Percentiles rank a stretch among this genome's conserved stretches.
phyloP scores from a whole-genome alignment of 225 moss, liverwort and hornwort genomes.

The Lunularia cruciata region DNA sequence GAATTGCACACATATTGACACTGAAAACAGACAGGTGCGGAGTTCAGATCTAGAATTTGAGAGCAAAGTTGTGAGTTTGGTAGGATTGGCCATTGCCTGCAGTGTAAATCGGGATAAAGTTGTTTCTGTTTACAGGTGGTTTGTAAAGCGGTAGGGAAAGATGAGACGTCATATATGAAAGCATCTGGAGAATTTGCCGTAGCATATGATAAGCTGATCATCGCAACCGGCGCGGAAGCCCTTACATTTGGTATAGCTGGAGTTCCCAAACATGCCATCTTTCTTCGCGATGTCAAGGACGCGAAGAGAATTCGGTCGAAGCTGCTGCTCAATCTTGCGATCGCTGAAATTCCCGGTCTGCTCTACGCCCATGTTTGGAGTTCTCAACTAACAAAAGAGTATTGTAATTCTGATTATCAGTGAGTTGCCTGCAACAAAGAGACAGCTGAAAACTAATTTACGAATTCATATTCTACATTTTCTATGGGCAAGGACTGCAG shows the following conservation, averaged over 20 bases:
- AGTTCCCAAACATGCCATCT: conserved; percentile 70
- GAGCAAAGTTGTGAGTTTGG: background rate
- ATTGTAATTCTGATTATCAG: too few species aligned
- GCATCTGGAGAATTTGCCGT: conserved; percentile 49
- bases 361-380: background rate
- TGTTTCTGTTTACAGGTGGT: conserved; percentile 52
- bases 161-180: conserved; percentile 26
- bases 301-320: conserved; percentile 77
- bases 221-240: conserved; percentile 78
- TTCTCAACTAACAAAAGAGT: too few species aligned
- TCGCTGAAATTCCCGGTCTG: conserved; percentile 75
- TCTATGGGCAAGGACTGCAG: conserved; percentile 31
- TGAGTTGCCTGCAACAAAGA: too few species aligned
- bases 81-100: too few species aligned
- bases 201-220: conserved; percentile 84
- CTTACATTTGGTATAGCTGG: conserved; percentile 72
- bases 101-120: too few species aligned
- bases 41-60: too few species aligned
- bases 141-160: conserved; percentile 64
- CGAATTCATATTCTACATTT: too few species aligned
- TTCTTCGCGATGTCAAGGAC: conserved; percentile 77
- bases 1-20: conserved; percentile 58
- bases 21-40: conserved; percentile 39
- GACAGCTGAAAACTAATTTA: too few species aligned
- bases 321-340: conserved; percentile 78